Evolutionary conservation across 2,329 filamentous ascomycete species (phyloP), one percentile per base, ranked within the genome.

Genomic region (Epichloe festucae): DNA sequence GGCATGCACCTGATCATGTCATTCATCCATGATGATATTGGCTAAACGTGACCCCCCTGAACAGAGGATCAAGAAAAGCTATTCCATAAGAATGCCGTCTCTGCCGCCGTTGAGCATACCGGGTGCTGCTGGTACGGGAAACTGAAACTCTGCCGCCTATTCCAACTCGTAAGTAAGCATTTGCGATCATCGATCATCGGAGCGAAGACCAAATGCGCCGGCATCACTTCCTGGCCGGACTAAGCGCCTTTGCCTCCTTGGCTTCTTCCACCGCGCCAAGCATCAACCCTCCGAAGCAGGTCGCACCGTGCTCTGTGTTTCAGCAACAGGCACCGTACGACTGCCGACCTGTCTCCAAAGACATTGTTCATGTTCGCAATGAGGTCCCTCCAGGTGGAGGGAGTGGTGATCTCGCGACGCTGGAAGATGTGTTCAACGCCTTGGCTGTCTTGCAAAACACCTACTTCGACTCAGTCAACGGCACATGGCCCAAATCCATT

Each of bases 401-500:
- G 2, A 17, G 17, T 17, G 11, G 34, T 5, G 27, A 48, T 35
- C 15, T 56, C 3, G 53, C 56, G 2, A 57, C 70, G 14, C 68
- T 80, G 1, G 67, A 72, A 35, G 66, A 78, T 54, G 71, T 83
- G 19, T 70, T 86, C 46, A 66, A 76, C 47, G 85, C 87, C 5
- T 73, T 96, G 55, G 74, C 81, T 46, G 80, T 84, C 5, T 81
- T 96, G 75, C 89, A 96, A 65, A 73, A 79, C 49, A 72, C 76
- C 27, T 95, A 89, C 68, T 96, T 93, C 63, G 76, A 82, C 46
- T 69, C 84, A 4, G 86, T 86, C 75, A 71, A 85, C 38, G 89
- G 87, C 11, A 89, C 81, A 27, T 97, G 90, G 88, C 88, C 89
- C 0, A 75, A 76, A 1, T 79, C 87, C 35, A 96, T 95, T 60